Evolutionary conservation across 1,284 basidiomycete genomes (phyloP).

Genomic region (Trametes hirsuta): DNA sequence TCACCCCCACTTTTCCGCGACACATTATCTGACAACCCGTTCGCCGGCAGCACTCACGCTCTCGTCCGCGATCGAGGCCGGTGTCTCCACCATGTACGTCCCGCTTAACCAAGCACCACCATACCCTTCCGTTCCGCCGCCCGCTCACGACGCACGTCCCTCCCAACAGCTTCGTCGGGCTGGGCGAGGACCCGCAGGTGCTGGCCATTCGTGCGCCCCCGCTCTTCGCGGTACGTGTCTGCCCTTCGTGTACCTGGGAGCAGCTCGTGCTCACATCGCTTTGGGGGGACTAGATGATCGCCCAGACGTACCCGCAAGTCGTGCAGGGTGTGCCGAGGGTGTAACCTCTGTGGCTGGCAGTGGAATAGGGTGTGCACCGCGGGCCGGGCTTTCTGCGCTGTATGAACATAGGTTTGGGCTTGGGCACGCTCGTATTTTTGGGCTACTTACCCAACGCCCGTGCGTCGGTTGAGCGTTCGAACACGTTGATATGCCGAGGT

Average conservation of each 20-base stretch:
- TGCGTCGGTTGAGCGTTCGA: background rate
- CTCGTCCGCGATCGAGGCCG: constrained; percentile 74
- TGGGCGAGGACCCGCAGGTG: constrained; percentile 81
- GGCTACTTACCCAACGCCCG: background rate
- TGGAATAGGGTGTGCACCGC: no score
- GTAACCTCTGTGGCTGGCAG: background rate
- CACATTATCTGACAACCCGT: background rate
- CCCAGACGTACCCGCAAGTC: constrained; percentile 61
- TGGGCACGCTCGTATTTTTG: background rate
- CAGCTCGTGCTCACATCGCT: background rate
- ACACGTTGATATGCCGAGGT: background rate
- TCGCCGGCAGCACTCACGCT: constrained; percentile 59
- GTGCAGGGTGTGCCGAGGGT: constrained; percentile 52
- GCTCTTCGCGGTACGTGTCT: constrained; percentile 59
- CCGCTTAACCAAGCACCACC: background rate
- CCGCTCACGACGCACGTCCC: constrained; percentile 6
- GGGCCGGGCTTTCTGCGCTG: background rate
- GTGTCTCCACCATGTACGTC: constrained; percentile 80
- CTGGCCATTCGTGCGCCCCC: constrained; percentile 75
- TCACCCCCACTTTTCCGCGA: background rate
- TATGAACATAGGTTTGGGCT: background rate
- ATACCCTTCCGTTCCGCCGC: background rate
- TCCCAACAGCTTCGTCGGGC: constrained; percentile 69
- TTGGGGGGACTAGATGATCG: constrained; percentile 53
- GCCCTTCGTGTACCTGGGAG: background rate